phyloP scores from a whole-genome alignment of 192 early-diverging fungal genomes.

The Paraglomus brasilianum region DNA sequence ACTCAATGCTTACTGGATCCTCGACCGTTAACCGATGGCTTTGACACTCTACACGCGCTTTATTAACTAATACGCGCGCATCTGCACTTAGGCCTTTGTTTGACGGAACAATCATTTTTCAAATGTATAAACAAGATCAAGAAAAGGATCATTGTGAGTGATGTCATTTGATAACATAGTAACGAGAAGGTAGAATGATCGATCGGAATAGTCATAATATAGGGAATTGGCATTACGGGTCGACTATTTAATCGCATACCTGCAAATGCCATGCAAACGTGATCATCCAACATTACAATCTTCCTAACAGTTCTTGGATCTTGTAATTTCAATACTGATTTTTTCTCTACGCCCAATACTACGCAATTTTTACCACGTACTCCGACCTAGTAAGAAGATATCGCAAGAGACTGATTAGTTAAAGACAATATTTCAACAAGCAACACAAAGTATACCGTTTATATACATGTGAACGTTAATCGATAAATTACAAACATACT shows the following conservation, averaged over 20 bases:
- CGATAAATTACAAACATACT: too few relatives aligned
- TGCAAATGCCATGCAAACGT: conserved; percentile 95
- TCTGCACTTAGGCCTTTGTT: conserved; percentile 85
- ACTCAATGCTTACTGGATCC: conserved; percentile 95
- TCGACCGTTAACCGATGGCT: conserved; percentile 96
- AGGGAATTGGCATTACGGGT: too few relatives aligned
- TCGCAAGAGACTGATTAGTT: not conserved
- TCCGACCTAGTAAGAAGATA: conserved; percentile 71
- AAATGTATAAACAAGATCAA: not conserved
- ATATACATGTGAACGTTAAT: too few relatives aligned
- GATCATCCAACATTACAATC: conserved; percentile 95
- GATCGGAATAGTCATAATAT: too few relatives aligned
- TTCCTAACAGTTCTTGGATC: conserved; percentile 96
- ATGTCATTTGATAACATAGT: too few relatives aligned
- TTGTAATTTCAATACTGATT: conserved; percentile 92
- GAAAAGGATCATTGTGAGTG: not conserved
- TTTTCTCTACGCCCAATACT: conserved; percentile 96
- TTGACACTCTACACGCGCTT: conserved; percentile 97
- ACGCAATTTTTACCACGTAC: conserved; percentile 89
- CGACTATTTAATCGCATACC: too few relatives aligned
- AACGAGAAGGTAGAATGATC: too few relatives aligned
- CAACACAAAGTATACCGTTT: too few relatives aligned
- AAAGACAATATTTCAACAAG: not conserved
- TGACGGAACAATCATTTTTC: not conserved
- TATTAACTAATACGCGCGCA: conserved; percentile 93